Conservation (phyloP, 495 filamentous ascomycete genomes). For the Aspergillus asperescens region DNA sequence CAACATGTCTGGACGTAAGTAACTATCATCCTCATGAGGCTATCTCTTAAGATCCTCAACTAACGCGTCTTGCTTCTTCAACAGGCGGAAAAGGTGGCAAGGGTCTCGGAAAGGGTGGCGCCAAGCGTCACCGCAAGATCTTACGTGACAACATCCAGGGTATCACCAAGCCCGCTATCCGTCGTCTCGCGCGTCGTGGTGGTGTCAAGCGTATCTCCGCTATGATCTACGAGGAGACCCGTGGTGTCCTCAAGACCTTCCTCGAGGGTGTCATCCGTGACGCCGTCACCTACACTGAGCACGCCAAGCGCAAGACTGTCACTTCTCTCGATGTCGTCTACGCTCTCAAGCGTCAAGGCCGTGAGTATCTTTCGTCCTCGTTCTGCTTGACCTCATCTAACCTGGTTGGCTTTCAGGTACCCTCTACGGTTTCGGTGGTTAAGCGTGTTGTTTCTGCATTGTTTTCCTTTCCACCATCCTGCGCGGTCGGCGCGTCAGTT, state of each 20-base stretch:
- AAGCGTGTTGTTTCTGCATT: conserved; percentile 44
- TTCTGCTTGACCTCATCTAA: conserved; percentile 26
- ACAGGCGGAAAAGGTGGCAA: conserved; percentile 95
- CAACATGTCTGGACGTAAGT: conserved; percentile 71
- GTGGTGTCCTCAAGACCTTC: conserved; percentile 99
- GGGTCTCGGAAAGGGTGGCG: conserved; percentile 95
- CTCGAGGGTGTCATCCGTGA: conserved; percentile 99
- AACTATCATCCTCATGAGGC: not conserved
- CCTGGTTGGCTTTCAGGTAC: conserved; percentile 45
- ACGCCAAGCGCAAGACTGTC: conserved; percentile 98
- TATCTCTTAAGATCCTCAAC: conserved; percentile 16
- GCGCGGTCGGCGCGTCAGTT: conserved; percentile 35
- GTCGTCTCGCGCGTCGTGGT: conserved; percentile 98
- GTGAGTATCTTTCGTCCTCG: conserved; percentile 38
- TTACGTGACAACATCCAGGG: conserved; percentile 97
- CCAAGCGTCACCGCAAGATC: conserved; percentile 94
- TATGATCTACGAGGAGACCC: conserved; percentile 99
- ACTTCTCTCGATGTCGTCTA: conserved; percentile 97
- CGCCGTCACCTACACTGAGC: conserved; percentile 98
- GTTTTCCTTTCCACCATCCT: conserved; percentile 30
- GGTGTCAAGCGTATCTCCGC: conserved; percentile 99
- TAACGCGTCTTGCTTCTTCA: conserved; percentile 35
- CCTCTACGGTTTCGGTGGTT: conserved; percentile 99
- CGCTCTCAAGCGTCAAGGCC: conserved; percentile 93
- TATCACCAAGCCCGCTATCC: conserved; percentile 99